A percentile compares a stretch with the other conserved stretches of the same genome.
Evolutionary conservation across 257 asterid species (phyloP).

Genomic region (Cordia subcordata): DNA sequence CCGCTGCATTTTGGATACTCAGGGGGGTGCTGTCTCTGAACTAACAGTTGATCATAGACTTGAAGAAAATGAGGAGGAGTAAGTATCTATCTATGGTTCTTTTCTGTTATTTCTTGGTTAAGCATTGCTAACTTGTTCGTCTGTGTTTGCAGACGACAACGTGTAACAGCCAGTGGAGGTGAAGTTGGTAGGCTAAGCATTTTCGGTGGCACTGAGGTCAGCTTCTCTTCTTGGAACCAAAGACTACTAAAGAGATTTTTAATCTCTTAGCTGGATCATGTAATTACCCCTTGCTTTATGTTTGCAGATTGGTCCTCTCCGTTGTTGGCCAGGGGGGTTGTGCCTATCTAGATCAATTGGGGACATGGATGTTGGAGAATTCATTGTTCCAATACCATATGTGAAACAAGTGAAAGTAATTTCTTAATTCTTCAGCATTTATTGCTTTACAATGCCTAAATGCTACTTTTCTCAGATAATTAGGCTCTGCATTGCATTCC

Average conservation of each 20-base stretch:
- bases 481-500: background rate
- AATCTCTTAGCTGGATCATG: background rate
- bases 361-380: slow-evolving; percentile 80
- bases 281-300: slow-evolving; percentile 1
- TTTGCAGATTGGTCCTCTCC: slow-evolving; percentile 63
- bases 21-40: slow-evolving; percentile 53
- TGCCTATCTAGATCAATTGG: slow-evolving; percentile 82
- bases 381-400: slow-evolving; percentile 67
- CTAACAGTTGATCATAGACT: slow-evolving; percentile 91
- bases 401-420: slow-evolving; percentile 80
- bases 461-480: background rate
- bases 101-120: background rate
- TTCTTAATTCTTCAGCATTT: background rate
- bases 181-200: slow-evolving; percentile 79
- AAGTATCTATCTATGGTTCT: slow-evolving; percentile 10
- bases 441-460: background rate
- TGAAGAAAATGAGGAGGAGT: slow-evolving; percentile 87
- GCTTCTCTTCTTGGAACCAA: background rate
- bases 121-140: slow-evolving; percentile 1
- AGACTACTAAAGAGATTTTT: background rate
- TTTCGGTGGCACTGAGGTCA: slow-evolving; percentile 70
- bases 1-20: slow-evolving; percentile 78
- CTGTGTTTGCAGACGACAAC: slow-evolving; percentile 55
- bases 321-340: slow-evolving; percentile 87
- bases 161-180: slow-evolving; percentile 89